Base-by-base conservation (phyloP, 805 yeast species). In the Sugiyamaella qingdaonensis region DNA sequence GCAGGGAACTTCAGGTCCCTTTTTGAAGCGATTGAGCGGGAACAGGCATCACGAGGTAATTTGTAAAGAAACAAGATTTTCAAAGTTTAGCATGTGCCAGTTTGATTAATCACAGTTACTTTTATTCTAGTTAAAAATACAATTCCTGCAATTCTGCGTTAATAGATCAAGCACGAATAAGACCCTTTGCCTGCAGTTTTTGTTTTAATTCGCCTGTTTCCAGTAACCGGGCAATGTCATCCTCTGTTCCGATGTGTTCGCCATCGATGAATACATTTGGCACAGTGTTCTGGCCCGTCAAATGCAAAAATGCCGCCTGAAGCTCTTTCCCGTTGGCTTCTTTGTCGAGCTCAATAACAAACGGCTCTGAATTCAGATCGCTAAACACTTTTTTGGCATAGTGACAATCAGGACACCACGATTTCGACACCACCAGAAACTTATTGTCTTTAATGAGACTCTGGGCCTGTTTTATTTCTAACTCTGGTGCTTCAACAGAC, bases 1-100 rank as follows among this genome's bases (percentile, higher is more conserved):
- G 89, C 89, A 48, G 96, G 96, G 1, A 88, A 90, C 56, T 88
- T 88, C 72, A 85, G 82, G 65, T 86, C 94, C 0, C 71, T 89
- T 36, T 88, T 86, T 64, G 91, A 88, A 64, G 80, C 86, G 5
- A 81, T 88, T 53, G 96, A 88, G 66, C 75, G 76, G n/a, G 91
- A 87, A 59, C 96, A 88, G 65, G 74, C 66, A 53, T 63, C 68
- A 48, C 78, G 96, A 49, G 95, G 95, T 1, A 88, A 88, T 47
- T 48, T 61, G 33, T 61, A 53, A 24, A 43, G 18, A 18, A 44
- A 21, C 13, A 9, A 50, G 24, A 44, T 16, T 4, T 37, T n/a
- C 13, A 5, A 4, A n/a, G n/a, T n/a, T n/a, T n/a, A n/a, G n/a
- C n/a, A 34, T n/a, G 37, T 4, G 14, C 3, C 14, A 34, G 14